Percentiles rank a stretch among this genome's conserved stretches.
Evolutionary conservation across 768 basidiomycete species (phyloP).

Genomic region (Suillus hirtellus): DNA sequence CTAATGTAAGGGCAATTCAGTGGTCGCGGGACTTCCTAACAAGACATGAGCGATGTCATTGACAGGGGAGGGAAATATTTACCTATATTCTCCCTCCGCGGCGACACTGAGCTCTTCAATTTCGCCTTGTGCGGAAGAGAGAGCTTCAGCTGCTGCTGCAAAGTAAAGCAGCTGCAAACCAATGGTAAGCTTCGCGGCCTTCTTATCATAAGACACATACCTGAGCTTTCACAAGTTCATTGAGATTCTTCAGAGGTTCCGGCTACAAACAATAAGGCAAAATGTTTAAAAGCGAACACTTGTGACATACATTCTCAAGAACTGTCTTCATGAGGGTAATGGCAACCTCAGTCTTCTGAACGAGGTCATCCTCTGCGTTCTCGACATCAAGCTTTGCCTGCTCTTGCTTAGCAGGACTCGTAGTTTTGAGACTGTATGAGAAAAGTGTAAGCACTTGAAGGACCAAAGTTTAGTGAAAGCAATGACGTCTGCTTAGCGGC

Average conservation of each 20-base stretch:
- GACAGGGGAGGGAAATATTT: conserved; percentile 14
- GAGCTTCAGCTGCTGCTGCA: conserved; percentile 74
- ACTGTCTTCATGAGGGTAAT: conserved; percentile 98
- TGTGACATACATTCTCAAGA: conserved; percentile 83
- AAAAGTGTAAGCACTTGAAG: conserved; percentile 5
- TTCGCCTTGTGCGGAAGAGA: conserved; percentile 83
- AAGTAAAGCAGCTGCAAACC: conserved; percentile 63
- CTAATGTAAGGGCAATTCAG: conserved; percentile 53
- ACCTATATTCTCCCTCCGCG: conserved; percentile 96
- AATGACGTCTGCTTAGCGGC: conserved; percentile 84
- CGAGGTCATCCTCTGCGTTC: conserved; percentile 93
- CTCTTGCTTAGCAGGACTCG: conserved; percentile 77
- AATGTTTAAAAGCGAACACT: not conserved
- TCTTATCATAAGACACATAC: conserved; percentile 33
- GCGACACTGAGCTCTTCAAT: conserved; percentile 92
- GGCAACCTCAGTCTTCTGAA: conserved; percentile 96
- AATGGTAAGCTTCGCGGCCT: not conserved
- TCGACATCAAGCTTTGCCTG: conserved; percentile 90
- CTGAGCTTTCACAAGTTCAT: conserved; percentile 90
- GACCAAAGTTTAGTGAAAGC: not conserved
- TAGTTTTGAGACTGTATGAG: conserved; percentile 69
- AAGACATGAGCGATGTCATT: conserved; percentile 1
- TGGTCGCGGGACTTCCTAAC: conserved; percentile 87
- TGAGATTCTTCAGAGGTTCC: conserved; percentile 92
- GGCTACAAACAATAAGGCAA: conserved; percentile 54